A percentile compares a stretch with the other conserved stretches of the same genome.
phyloP scores from a whole-genome alignment of 139 green algal genomes.

The Trebouxia sp. region DNA sequence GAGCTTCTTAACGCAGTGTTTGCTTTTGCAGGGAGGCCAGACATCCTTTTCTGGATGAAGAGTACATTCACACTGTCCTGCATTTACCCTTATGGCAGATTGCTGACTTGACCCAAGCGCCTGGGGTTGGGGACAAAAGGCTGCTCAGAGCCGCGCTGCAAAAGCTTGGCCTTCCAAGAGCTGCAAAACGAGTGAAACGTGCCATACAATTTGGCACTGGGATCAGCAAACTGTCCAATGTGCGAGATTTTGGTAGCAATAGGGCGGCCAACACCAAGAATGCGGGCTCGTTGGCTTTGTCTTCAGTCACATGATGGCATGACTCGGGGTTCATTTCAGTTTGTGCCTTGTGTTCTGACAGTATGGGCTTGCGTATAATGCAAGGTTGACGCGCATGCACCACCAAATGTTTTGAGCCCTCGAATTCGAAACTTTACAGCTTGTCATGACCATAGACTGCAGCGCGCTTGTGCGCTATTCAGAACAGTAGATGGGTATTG shows the following conservation, averaged over 20 bases:
- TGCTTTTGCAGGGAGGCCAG: conserved; percentile 68
- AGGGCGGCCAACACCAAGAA: conserved; percentile 70
- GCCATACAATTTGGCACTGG: conserved; percentile 93
- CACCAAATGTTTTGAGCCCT: too few species aligned
- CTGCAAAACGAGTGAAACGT: conserved; percentile 77
- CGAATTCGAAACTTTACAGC: too few species aligned
- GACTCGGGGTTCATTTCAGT: background rate
- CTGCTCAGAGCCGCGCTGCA: conserved; percentile 70
- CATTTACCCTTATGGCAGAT: conserved; percentile 52
- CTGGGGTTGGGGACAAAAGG: conserved; percentile 86
- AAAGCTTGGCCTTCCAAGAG: conserved; percentile 62
- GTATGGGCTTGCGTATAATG: too few species aligned
- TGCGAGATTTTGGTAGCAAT: conserved; percentile 85
- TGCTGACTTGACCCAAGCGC: conserved; percentile 48
- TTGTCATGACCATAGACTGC: too few species aligned
- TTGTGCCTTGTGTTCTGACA: too few species aligned
- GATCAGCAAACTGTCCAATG: conserved; percentile 82
- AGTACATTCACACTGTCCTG: conserved; percentile 64
- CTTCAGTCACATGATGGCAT: too few species aligned
- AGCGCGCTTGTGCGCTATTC: too few species aligned
- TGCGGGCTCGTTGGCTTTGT: conserved; percentile 53
- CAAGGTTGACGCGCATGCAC: too few species aligned
- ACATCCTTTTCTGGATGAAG: conserved; percentile 93
- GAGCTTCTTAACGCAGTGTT: too few species aligned
- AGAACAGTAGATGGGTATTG: too few species aligned